Conservation (phyloP, 176 grass and related monocot genomes). For the Zea mays region Zm-B73-REFERENCE-NAM-5.0 NC_050097.1:212629001-212629500, state of each 20-base stretch:
- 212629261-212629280: constrained; percentile 28
- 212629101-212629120: constrained; percentile 21
- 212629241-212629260: background rate
- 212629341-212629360: constrained; percentile 15
- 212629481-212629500: background rate
- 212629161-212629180: constrained; percentile 28
- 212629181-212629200: background rate
- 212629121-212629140: background rate
- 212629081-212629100: background rate
- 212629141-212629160: background rate
- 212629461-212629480: background rate
- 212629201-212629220: background rate
- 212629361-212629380: constrained; percentile 15
- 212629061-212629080: too few relatives aligned
- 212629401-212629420: constrained; percentile 17
- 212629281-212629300: constrained; percentile 26
- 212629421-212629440: constrained; percentile 15
- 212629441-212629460: constrained; percentile 12
- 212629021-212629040: background rate
- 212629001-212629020: constrained; percentile 6
- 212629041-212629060: background rate
- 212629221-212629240: background rate
- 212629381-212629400: constrained; percentile 25
- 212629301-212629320: constrained; percentile 14
- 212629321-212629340: background rate